These are phyloP conservation scores for Ceratobasidium sp. DNA, from an alignment of 1,284 basidiomycete genomes.

Conservation along the genomic window DNA sequence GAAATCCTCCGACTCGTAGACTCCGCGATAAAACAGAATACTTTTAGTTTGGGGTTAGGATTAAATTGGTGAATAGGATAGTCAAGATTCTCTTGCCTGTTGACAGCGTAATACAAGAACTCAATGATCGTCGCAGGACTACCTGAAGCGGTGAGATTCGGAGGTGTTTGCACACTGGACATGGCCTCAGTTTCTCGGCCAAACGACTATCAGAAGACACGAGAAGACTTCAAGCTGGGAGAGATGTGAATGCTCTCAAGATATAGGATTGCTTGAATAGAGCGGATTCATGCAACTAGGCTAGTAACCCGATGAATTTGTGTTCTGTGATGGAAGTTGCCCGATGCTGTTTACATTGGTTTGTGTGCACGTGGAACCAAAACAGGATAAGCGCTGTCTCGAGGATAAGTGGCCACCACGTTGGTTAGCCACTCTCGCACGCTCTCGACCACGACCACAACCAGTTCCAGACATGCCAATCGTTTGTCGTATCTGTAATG, in stretches of 20 bases:
- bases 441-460: neutral
- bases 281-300: too few species aligned
- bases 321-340: too few species aligned
- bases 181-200: too few species aligned
- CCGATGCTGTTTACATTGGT: too few species aligned
- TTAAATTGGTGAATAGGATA: neutral
- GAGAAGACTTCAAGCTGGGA: too few species aligned
- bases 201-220: neutral
- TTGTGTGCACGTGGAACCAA: too few species aligned
- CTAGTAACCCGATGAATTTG: too few species aligned
- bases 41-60: slow-evolving; percentile 11
- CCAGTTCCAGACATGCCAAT: neutral
- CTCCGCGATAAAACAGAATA: slow-evolving; percentile 44
- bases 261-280: too few species aligned
- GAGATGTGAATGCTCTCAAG: too few species aligned
- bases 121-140: slow-evolving; percentile 30
- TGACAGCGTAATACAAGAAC: slow-evolving; percentile 32
- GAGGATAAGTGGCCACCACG: neutral
- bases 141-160: slow-evolving; percentile 18
- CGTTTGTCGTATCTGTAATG: neutral
- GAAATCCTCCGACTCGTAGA: slow-evolving; percentile 44
- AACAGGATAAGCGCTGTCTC: neutral
- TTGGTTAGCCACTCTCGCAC: neutral
- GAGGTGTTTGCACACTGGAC: slow-evolving; percentile 3
- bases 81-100: slow-evolving; percentile 2